phyloP scores from a whole-genome alignment of 306 rosid species.

The Inga leiocalycina region DNA sequence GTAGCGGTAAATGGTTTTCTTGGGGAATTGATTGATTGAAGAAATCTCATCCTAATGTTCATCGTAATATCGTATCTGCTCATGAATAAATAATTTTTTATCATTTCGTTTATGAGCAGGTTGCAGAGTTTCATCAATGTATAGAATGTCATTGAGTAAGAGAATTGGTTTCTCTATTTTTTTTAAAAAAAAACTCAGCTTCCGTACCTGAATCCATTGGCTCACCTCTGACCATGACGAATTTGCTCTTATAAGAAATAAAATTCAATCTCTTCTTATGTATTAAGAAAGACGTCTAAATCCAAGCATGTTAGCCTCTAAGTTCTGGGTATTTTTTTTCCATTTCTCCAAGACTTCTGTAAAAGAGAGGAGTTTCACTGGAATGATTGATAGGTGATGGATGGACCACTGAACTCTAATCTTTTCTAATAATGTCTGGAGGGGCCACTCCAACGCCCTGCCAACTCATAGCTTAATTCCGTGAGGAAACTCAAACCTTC shows the following conservation, averaged over 20 bases:
- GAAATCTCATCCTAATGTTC: neutral
- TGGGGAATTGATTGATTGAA: neutral
- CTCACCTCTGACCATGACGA: slow-evolving; percentile 35
- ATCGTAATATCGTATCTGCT: neutral
- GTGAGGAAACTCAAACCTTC: neutral
- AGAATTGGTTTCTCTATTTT: neutral
- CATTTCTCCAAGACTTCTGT: neutral
- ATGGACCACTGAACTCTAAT: neutral
- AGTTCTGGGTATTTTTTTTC: neutral
- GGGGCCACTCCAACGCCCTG: neutral
- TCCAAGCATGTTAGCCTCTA: neutral
- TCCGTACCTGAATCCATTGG: neutral
- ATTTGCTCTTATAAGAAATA: slow-evolving; percentile 32
- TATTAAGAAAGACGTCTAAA: neutral
- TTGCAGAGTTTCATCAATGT: neutral
- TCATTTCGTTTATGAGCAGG: neutral
- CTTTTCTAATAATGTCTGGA: neutral
- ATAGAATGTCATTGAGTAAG: neutral
- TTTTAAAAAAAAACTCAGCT: neutral
- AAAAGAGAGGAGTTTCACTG: neutral
- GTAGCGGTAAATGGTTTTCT: neutral
- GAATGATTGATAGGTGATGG: neutral
- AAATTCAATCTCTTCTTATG: neutral
- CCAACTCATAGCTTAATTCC: neutral
- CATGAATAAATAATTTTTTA: neutral